Evolutionary conservation across 306 rosid genomes (phyloP).

Genomic region (Acacia crassicarpa): DNA sequence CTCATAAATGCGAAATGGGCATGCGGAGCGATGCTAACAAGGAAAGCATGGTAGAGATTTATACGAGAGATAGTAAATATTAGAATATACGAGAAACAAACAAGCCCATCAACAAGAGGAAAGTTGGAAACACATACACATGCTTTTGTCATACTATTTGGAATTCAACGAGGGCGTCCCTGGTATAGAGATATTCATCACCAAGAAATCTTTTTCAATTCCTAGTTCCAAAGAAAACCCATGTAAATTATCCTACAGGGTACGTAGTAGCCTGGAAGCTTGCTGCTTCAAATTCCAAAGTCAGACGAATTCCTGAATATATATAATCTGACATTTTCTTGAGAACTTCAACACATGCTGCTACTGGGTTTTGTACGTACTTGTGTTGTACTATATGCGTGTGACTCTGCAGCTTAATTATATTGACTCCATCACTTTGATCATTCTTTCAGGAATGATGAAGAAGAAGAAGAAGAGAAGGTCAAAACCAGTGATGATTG

Average conservation of each 20-base stretch:
- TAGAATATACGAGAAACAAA: background rate
- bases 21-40: too few relatives aligned
- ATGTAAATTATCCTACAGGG: background rate
- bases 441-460: background rate
- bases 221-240: background rate
- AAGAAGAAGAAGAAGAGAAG: background rate
- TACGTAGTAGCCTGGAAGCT: background rate
- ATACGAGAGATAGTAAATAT: too few relatives aligned
- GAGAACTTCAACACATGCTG: background rate
- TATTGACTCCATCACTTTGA: background rate
- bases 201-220: background rate
- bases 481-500: background rate
- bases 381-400: background rate
- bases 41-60: too few relatives aligned
- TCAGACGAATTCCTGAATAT: background rate
- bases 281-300: slow-evolving; percentile 1
- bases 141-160: background rate
- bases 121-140: background rate
- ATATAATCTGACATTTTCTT: background rate
- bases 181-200: background rate
- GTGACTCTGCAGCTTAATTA: background rate
- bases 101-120: too few relatives aligned
- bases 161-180: background rate
- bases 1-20: too few relatives aligned
- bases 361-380: background rate